Evolutionary conservation across 169 alveolate genomes (phyloP).

Genomic region (Cryptosporidium tyzzeri): DNA sequence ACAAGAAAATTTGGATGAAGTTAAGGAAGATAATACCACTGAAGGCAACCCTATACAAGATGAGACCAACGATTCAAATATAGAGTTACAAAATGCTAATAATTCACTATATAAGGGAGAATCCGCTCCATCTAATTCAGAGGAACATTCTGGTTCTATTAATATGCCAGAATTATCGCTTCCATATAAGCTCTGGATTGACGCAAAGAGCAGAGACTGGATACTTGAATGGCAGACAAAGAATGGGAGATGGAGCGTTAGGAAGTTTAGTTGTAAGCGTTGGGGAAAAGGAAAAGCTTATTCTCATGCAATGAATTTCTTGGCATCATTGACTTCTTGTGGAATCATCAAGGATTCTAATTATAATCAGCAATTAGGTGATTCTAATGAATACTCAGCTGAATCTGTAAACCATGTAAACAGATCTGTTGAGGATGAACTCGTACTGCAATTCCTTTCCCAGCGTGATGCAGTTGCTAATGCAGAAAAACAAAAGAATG

Average conservation of each 20-base stretch:
- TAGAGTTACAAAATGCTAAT: not conserved
- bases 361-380: conserved; percentile 3
- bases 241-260: conserved; percentile 73
- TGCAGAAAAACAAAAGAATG: conserved; percentile 30
- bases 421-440: conserved; percentile 66
- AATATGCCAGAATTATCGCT: conserved; percentile 37
- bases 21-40: not conserved
- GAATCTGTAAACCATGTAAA: not conserved
- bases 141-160: conserved; percentile 39
- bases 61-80: not conserved
- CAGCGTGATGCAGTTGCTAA: conserved; percentile 45
- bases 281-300: conserved; percentile 76
- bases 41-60: not conserved
- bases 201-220: conserved; percentile 74
- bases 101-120: not conserved
- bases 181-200: conserved; percentile 73
- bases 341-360: conserved; percentile 48
- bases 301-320: conserved; percentile 75
- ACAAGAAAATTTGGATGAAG: not conserved
- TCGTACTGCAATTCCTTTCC: conserved; percentile 53
- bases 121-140: not conserved
- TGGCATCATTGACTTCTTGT: conserved; percentile 64
- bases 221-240: conserved; percentile 74
- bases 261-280: conserved; percentile 68
- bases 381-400: not conserved